Evolutionary conservation across 768 basidiomycete genomes (phyloP), one percentile per base, ranked within the genome.

Genomic region (Hebeloma cylindrosporum): DNA sequence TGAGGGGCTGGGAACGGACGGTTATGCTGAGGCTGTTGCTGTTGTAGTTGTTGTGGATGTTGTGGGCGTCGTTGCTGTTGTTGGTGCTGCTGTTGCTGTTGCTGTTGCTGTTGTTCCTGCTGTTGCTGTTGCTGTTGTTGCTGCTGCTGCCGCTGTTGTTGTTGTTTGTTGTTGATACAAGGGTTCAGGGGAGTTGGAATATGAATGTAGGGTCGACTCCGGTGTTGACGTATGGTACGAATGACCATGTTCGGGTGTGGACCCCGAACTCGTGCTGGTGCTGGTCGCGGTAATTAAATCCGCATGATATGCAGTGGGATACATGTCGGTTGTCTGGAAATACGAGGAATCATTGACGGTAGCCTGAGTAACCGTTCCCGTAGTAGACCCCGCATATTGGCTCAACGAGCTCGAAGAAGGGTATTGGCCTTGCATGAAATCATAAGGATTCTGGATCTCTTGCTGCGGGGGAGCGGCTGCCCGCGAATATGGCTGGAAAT

Each of bases 151-250:
- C 28, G 45, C 23, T 38, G 29, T 20, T 40, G 45, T n/a, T 43
- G 44, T n/a, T n/a, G n/a, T n/a, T n/a, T 50, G 49, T 34, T 60
- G 58, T 20, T 64, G 65, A 43, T 63, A 64, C n/a, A 50, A 44
- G 28, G 62, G 56, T 35, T 64, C 64, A 18, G 66, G 60, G 6
- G 63, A 56, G 30, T 47, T 60, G 14, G 61, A 46, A 34, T 62
- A 60, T 14, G 67, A 64, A 43, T 59, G 60, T 9, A 47, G 27
- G 10, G 50, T 53, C 0, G 62, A 56, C 28, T 62, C 61, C 22
- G 62, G 53, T 13, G 57, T 61, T n/a, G 51, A 44, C 2, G 51
- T 43, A 8, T 53, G 50, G 31, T 59, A 60, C 5, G 41, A 26
- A 33, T 49, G 45, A 16, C 38, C 44, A 29, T 51, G 50, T 31